Base-by-base conservation (phyloP, 2,329 filamentous ascomycete species). In the Stagonosporopsis vannaccii region DNA sequence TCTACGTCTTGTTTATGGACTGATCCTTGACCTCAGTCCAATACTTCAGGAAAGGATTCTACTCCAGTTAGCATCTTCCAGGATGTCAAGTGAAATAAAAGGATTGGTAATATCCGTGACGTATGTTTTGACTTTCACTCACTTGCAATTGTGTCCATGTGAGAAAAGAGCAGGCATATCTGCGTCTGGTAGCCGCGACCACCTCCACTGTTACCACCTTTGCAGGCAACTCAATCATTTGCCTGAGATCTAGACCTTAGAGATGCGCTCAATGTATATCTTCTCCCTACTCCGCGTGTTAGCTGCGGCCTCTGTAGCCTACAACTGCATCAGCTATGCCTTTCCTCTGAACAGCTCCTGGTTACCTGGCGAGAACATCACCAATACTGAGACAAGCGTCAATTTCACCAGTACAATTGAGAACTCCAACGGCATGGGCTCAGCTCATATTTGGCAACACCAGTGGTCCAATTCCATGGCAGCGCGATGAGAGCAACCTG, bases 271-370 rank as follows among this genome's bases (percentile, higher is more conserved):
- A 4, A 17, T 4, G 2, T 9, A 19, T 30, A 4, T 22, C 23
- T 37, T 2, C 8, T 4, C 13, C 13, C 17, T 20, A n/a, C 23
- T 44, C 13, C 30, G 32, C 22, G 37, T n/a, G 20, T 23, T 44
- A 25, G 8, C 33, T 13, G 32, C 30, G 22, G 28, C 22, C 8
- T 37, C 32, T 5, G 4, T 13, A 4, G 30, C 30, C 4, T 43
- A 37, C 23, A 43, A 43, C 11, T 51, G 48, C 40, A 37, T 26
- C 47, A 36, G 28, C 39, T 51, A 43, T 13, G 15, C 22, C 19
- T 43, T 43, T 12, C 48, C 23, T 1, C 32, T 43, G 6, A 22
- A 37, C 22, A 22, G 11, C 8, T 20, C 17, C 15, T 43, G 48
- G 40, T 9, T 30, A 1, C 32, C 13, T n/a, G 19, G 32, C 6